Evolutionary conservation across 2,329 filamentous ascomycete species (phyloP).

Genomic region (Neofusicoccum umdonicola): DNA sequence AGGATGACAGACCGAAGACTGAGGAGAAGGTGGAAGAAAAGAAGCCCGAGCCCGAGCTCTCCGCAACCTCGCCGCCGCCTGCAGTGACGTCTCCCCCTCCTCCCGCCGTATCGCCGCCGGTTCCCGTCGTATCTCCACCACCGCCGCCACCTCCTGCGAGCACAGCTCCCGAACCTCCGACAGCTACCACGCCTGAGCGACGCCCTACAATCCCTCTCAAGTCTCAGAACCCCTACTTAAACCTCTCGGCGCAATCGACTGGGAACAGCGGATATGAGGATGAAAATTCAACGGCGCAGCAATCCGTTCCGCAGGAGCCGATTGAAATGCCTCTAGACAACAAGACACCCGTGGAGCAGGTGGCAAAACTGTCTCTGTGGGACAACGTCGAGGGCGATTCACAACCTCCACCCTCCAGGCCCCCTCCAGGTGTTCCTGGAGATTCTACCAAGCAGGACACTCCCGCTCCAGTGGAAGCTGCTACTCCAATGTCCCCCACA

Average conservation of each 20-base stretch:
- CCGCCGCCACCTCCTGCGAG: constrained; percentile 28
- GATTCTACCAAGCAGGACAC: not conserved
- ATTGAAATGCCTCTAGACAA: constrained; percentile 43
- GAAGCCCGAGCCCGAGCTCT: constrained; percentile 25
- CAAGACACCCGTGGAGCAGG: constrained; percentile 40
- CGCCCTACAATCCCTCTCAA: constrained; percentile 24
- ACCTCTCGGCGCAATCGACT: constrained; percentile 33
- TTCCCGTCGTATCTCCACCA: not conserved
- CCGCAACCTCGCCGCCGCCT: constrained; percentile 18
- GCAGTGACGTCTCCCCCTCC: not conserved
- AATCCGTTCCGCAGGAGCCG: constrained; percentile 29
- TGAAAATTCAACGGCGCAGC: constrained; percentile 34
- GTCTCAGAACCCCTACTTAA: constrained; percentile 46
- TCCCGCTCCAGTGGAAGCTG: not conserved
- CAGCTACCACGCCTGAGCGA: constrained; percentile 25
- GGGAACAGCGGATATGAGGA: constrained; percentile 34
- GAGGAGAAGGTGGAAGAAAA: constrained; percentile 24
- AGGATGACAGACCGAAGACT: constrained; percentile 21
- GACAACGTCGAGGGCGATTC: constrained; percentile 20
- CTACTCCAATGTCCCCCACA: not conserved
- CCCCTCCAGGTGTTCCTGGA: not conserved
- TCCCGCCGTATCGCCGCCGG: not conserved
- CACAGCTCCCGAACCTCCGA: constrained; percentile 28
- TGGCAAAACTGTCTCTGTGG: constrained; percentile 37
- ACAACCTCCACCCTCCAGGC: constrained; percentile 17